These are phyloP conservation scores for Russula brevipes DNA, from an alignment of 768 basidiomycete species.

Conservation along the genomic window DNA sequence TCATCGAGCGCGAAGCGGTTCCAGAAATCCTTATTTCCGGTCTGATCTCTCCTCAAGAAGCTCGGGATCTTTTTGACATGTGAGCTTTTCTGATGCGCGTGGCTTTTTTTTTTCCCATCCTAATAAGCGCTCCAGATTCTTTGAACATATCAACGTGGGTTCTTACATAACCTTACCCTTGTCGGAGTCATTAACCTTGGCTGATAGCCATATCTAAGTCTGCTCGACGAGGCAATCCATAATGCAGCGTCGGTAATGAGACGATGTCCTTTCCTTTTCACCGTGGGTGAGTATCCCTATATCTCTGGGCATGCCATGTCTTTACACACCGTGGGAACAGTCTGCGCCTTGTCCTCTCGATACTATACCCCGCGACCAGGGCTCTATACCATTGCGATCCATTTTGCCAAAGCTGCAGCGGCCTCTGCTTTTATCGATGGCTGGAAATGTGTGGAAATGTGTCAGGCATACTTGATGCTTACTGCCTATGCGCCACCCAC, in stretches of 20 bases:
- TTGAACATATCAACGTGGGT: slow-evolving; percentile 49
- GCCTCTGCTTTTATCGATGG: slow-evolving; percentile 56
- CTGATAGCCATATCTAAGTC: slow-evolving; percentile 49
- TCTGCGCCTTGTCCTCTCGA: slow-evolving; percentile 66
- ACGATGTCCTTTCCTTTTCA: slow-evolving; percentile 54
- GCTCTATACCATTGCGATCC: slow-evolving; percentile 53
- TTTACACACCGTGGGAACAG: slow-evolving; percentile 30
- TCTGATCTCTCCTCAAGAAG: slow-evolving; percentile 31
- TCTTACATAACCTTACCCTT: background rate
- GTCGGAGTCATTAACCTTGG: slow-evolving; percentile 16
- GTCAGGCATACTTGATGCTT: slow-evolving; percentile 70
- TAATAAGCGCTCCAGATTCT: slow-evolving; percentile 37
- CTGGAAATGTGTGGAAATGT: slow-evolving; percentile 65
- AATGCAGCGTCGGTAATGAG: slow-evolving; percentile 49
- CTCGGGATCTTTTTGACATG: slow-evolving; percentile 31
- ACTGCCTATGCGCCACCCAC: slow-evolving; percentile 58
- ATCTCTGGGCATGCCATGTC: background rate
- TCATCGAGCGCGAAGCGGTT: slow-evolving; percentile 32
- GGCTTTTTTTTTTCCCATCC: background rate
- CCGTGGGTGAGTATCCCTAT: slow-evolving; percentile 43
- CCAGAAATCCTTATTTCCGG: slow-evolving; percentile 34
- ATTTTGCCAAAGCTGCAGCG: slow-evolving; percentile 58
- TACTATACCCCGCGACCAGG: slow-evolving; percentile 53
- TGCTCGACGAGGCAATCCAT: slow-evolving; percentile 53
- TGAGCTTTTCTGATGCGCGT: slow-evolving; percentile 20